Evolutionary conservation across 2,329 filamentous ascomycete genomes (phyloP).

Genomic region (Cladophialophora exuberans): DNA sequence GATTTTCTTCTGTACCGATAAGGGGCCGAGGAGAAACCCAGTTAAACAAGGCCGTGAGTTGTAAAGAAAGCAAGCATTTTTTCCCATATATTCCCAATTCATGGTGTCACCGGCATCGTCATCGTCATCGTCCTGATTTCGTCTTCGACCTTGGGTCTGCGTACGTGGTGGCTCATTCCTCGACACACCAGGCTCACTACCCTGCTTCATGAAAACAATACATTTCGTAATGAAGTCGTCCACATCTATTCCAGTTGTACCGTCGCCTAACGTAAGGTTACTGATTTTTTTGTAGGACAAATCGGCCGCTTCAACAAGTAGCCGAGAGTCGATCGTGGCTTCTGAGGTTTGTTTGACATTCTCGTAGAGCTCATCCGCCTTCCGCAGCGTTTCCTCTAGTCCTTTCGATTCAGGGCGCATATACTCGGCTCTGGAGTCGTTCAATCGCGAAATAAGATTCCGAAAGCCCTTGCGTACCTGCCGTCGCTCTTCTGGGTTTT

Average conservation of each 20-base stretch:
- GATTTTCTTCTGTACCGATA: slow-evolving; percentile 84
- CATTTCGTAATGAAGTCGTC: slow-evolving; percentile 92
- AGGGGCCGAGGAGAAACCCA: slow-evolving; percentile 82
- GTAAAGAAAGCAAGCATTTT: slow-evolving; percentile 72
- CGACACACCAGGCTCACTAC: slow-evolving; percentile 46
- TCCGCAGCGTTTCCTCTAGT: slow-evolving; percentile 66
- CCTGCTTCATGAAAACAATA: slow-evolving; percentile 81
- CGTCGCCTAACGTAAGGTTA: slow-evolving; percentile 72
- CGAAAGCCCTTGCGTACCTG: slow-evolving; percentile 70
- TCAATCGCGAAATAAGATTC: slow-evolving; percentile 64
- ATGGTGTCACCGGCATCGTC: slow-evolving; percentile 72
- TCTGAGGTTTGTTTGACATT: slow-evolving; percentile 86
- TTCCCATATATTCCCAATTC: slow-evolving; percentile 85
- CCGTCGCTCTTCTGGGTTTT: slow-evolving; percentile 74
- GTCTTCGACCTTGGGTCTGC: slow-evolving; percentile 46
- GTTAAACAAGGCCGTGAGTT: slow-evolving; percentile 75
- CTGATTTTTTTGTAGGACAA: slow-evolving; percentile 77
- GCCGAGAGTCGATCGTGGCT: slow-evolving; percentile 85
- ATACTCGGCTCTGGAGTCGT: slow-evolving; percentile 69
- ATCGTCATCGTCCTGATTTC: slow-evolving; percentile 65
- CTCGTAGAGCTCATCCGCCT: slow-evolving; percentile 67
- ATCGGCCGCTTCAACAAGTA: slow-evolving; percentile 80
- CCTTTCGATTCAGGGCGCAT: slow-evolving; percentile 67
- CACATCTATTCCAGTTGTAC: slow-evolving; percentile 76
- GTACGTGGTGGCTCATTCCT: slow-evolving; percentile 33